These are phyloP conservation scores for Penicillium sp. DNA, from an alignment of 2,329 filamentous ascomycete species.

Conservation along the genomic window DNA sequence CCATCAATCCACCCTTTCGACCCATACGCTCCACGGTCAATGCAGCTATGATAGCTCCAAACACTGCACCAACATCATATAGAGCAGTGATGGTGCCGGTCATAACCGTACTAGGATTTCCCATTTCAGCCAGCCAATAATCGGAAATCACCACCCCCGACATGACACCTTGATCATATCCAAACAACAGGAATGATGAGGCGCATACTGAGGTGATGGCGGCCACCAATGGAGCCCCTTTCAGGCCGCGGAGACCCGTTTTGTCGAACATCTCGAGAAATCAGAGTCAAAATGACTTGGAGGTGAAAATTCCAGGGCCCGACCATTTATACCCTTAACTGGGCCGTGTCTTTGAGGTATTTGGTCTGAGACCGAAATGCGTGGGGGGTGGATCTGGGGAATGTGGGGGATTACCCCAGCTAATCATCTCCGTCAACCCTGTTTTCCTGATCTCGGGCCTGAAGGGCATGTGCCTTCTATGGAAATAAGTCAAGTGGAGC, in stretches of 20 bases:
- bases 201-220: slow-evolving; percentile 28
- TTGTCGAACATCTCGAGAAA: slow-evolving; percentile 8
- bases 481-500: slow-evolving; percentile 5
- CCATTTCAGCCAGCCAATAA: slow-evolving; percentile 29
- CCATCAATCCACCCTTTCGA: slow-evolving; percentile 28
- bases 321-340: not conserved
- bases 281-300: not conserved
- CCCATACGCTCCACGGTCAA: slow-evolving; percentile 27
- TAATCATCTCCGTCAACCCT: not conserved
- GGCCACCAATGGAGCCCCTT: slow-evolving; percentile 18
- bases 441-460: not conserved
- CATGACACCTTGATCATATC: slow-evolving; percentile 31
- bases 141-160: slow-evolving; percentile 29
- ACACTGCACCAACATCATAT: slow-evolving; percentile 30
- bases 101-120: slow-evolving; percentile 23
- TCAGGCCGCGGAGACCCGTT: slow-evolving; percentile 18
- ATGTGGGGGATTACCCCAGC: slow-evolving; percentile 6
- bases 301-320: not conserved
- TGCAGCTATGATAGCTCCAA: slow-evolving; percentile 28
- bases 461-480: not conserved
- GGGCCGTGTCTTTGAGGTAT: slow-evolving; percentile 6
- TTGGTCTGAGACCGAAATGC: slow-evolving; percentile 10
- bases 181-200: slow-evolving; percentile 48
- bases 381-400: slow-evolving; percentile 15
- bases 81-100: slow-evolving; percentile 33